Evolutionary conservation across 371 early-diverging fungal species (phyloP).

Genomic region (Nosema muscidifuracis): DNA sequence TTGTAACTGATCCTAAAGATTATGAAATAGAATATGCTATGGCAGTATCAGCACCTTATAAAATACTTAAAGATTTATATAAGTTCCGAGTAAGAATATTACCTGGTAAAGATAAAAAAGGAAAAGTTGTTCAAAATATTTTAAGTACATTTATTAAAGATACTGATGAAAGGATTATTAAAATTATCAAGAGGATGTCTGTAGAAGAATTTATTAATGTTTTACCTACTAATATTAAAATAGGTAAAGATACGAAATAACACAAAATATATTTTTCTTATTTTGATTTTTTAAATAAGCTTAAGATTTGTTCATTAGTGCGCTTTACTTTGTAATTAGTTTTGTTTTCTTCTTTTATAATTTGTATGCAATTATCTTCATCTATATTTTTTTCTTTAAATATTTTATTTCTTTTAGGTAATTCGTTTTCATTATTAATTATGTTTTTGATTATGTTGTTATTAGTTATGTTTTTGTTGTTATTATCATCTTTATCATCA

Average conservation of each 20-base stretch:
- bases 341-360: no score
- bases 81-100: slow-evolving; percentile 86
- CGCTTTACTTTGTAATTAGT: no score
- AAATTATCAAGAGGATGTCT: slow-evolving; percentile 30
- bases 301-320: no score
- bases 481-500: no score
- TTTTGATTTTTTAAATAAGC: no score
- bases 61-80: slow-evolving; percentile 70
- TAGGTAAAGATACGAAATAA: slow-evolving; percentile 36
- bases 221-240: slow-evolving; percentile 34
- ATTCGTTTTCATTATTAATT: no score
- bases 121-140: slow-evolving; percentile 67
- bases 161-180: slow-evolving; percentile 19
- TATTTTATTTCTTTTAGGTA: no score
- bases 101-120: slow-evolving; percentile 88
- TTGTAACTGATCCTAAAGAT: slow-evolving; percentile 70
- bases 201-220: slow-evolving; percentile 51
- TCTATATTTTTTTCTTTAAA: no score
- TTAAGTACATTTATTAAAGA: slow-evolving; percentile 45
- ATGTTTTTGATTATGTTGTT: no score
- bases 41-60: slow-evolving; percentile 88
- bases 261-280: no score
- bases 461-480: no score
- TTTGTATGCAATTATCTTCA: no score
- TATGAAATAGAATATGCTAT: slow-evolving; percentile 78